phyloP scores from a whole-genome alignment of 768 basidiomycete species.

The Podaxis sp. region DNA sequence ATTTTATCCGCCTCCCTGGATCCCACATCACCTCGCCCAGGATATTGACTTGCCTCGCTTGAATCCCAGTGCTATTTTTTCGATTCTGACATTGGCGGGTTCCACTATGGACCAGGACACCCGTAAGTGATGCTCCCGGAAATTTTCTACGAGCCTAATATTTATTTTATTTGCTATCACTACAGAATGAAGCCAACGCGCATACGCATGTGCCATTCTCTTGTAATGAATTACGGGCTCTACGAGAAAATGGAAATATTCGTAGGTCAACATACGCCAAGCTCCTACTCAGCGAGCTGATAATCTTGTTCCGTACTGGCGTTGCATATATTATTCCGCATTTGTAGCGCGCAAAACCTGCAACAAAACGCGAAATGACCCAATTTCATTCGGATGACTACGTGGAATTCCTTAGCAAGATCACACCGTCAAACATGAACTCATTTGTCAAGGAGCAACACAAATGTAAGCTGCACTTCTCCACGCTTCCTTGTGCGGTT shows the following conservation, averaged over 20 bases:
- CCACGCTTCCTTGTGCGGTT: background rate
- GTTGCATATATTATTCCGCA: constrained; percentile 6
- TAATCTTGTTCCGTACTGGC: background rate
- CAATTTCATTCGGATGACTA: constrained; percentile 99
- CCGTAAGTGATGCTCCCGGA: constrained; percentile 51
- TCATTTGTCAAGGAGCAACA: constrained; percentile 92
- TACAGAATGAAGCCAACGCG: constrained; percentile 94
- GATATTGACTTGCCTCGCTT: constrained; percentile 14
- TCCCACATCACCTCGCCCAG: constrained; percentile 11
- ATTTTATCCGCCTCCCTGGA: constrained; percentile 16
- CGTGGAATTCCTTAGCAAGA: constrained; percentile 92
- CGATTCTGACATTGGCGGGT: constrained; percentile 98
- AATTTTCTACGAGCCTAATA: background rate
- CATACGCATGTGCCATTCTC: constrained; percentile 98
- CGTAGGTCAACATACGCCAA: constrained; percentile 49
- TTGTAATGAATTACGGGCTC: constrained; percentile 99
- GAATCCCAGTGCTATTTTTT: constrained; percentile 91
- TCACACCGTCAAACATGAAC: constrained; percentile 95
- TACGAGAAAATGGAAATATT: constrained; percentile 99
- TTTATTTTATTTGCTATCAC: constrained; percentile 19
- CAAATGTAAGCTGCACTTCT: constrained; percentile 62
- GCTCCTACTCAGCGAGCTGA: background rate
- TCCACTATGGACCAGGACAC: constrained; percentile 98
- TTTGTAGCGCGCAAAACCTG: constrained; percentile 92
- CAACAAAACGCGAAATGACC: constrained; percentile 99